Base-by-base conservation (phyloP, 169 alveolate species). In the Cryptosporidium parvum region DNA sequence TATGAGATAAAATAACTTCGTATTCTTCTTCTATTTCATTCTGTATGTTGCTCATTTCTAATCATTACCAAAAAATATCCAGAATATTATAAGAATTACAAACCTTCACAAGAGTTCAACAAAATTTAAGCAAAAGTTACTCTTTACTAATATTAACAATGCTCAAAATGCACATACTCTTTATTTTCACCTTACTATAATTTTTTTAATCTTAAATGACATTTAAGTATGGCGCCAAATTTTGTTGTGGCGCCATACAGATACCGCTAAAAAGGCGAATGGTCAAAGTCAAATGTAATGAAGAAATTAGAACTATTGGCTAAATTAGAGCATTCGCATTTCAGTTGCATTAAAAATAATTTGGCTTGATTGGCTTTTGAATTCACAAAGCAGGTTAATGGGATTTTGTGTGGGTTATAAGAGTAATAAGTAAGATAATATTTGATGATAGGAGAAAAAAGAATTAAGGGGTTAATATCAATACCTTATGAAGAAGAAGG, bases 1-100 rank as follows among this genome's bases (percentile, higher is more conserved):
- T 80, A 44, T 80, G 89, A 31, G 89, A 80, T 61, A 80, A 48
- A 21, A 80, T 59, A 0, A 80, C 75, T 21, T 80, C 89, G 62
- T 80, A 80, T 35, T 80, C 89, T 14, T 80, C 87, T 39, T 59
- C 44, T 45, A 80, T 62, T n/a, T 80, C 80, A 80, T 80, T 67
- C 51, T 61, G 67, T 26, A 56, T 10, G 14, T 21, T 56, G 18
- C 18, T 21, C 67, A 56, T 56, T 26, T 56, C 18, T n/a, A 56
- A n/a, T 7, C 35, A n/a, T 26, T 10, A 23, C 67, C 67, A 5
- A 56, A 21, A 56, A 56, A 56, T 56, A 56, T 10, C 35, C 12
- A n/a, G 14, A 56, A 21, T 56, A 56, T 3, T 26, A 21, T 26
- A n/a, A 56, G 18, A 56, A 26, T 26, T 21, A 16, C 67, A 56